Base-by-base conservation (phyloP, 352 stramenopile species). In the Phytophthora aleatoria region DNA sequence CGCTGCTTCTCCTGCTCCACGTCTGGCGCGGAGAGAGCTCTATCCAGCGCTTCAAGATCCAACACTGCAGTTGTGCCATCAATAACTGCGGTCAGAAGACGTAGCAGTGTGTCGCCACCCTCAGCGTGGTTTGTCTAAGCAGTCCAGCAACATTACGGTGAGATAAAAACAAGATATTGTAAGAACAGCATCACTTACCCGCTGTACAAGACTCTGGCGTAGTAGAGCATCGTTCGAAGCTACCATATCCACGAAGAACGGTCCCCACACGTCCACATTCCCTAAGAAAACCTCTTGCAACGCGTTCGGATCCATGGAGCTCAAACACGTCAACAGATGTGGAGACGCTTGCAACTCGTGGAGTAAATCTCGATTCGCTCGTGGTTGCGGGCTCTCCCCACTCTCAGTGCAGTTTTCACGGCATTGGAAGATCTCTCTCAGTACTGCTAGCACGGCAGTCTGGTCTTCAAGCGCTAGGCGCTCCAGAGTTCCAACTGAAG, bases 161-260 rank as follows among this genome's bases (percentile, higher is more conserved):
- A 51, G 15, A 67, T 53, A 10, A 31, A 28, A 47, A 20, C 27
- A 58, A 3, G 7, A 65, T 24, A 20, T 1, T 45, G 20, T 5
- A 56, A 8, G 9, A 27, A 20, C 11, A 12, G 33, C 0, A 28
- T n/a, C 8, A 51, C 61, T 33, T 57, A 90, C 83, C 57, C 72
- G 69, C 3, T 76, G 60, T 8, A 77, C 45, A 11, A 93, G 39
- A 24, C 69, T 77, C 16, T 91, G 82, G 15, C 73, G 64, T 15
- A 93, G 57, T 30, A 93, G 71, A 33, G 48, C 45, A n/a, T 90
- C 80, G 52, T 86, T 78, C 0, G 74, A 75, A 10, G 75, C 56
- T 12, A 85, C 74, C 1, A 77, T 69, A 36, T 93, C 78, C 2
- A 91, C 73, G 43, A 93, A 89, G 51, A 83, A 93, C 26, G 82